Base-by-base conservation (phyloP, 2,329 filamentous ascomycete genomes). In the Pseudopithomyces maydicus region DNA sequence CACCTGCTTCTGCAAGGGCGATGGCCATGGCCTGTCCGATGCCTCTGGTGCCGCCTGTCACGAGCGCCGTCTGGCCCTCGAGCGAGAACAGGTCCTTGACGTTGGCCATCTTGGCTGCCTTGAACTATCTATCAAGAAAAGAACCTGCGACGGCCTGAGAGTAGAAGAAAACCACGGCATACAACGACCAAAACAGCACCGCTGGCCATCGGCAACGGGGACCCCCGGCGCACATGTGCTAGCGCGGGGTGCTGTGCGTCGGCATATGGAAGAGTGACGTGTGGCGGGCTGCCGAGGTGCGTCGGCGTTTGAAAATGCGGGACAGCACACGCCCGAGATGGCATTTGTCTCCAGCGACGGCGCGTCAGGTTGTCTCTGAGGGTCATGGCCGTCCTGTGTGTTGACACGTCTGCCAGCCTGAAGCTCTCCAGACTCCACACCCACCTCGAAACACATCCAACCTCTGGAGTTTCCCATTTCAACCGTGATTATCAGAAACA, bases 11-110 rank as follows among this genome's bases (percentile, higher is more conserved):
- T 50, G 80, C 80, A 44, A 83, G 70, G 38, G 80, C 80, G 19
- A 83, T 59, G 23, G 80, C 79, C 80, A 82, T 83, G 14, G 79
- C 65, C 64, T 82, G 80, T 17, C 80, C 80, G 43, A 83, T 82
- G 14, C 80, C 80, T 67, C 80, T 68, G 2, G 80, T 83, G 1
- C 80, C 80, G 43, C 80, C 80, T 42, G 80, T 83, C 8, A 82
- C 77, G 39, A 83, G 66, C 19, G 80, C 80, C 1, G 78, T 81
- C 64, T 83, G 78, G 47, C 80, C 80, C 58, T 80, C 71, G 10
- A 83, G 76, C 26, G 78, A 80, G 70, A 82, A 83, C 35, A 83
- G 72, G 55, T 81, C 70, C 44, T 70, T 66, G 39, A 74, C 68
- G 2, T 66, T 67, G 17, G 70, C 36, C 71, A 74, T 74, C 19